Conservation (phyloP, 306 rosid genomes). For the Pachyrhizus erosus region DNA sequence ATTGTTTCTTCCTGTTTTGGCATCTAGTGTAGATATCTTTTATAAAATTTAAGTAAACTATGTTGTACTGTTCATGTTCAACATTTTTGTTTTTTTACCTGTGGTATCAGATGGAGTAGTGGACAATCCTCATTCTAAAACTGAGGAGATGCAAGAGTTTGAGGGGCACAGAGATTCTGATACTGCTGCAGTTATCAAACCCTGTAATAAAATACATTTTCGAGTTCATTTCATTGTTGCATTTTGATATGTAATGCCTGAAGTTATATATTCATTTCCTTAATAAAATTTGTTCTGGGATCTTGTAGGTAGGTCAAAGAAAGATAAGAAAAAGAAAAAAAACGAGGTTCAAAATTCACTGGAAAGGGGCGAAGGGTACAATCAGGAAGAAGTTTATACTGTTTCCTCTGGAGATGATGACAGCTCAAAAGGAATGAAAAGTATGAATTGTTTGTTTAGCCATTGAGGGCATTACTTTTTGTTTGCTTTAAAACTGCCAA, state of each 20-base stretch:
- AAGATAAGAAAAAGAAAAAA: conserved; percentile 56
- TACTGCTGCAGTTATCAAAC: conserved; percentile 27
- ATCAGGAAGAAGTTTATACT: conserved; percentile 46
- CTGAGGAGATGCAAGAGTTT: conserved; percentile 6
- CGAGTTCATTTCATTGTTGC: background rate
- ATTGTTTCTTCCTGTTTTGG: background rate
- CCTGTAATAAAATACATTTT: conserved; percentile 13
- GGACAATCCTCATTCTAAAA: conserved; percentile 19
- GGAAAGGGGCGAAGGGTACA: conserved; percentile 41
- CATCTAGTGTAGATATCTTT: background rate
- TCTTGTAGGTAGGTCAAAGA: conserved; percentile 67
- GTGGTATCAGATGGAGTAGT: conserved; percentile 35
- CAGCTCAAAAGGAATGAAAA: conserved; percentile 60
- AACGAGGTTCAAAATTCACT: conserved; percentile 44
- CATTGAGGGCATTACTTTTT: background rate
- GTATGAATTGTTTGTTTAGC: conserved; percentile 46
- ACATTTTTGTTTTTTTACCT: background rate
- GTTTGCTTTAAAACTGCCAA: conserved; percentile 1
- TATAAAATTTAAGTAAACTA: background rate
- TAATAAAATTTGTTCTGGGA: background rate
- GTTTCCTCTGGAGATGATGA: conserved; percentile 57
- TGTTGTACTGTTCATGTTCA: background rate
- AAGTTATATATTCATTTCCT: conserved; percentile 18
- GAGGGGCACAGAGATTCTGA: conserved; percentile 34
- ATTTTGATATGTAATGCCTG: conserved; percentile 14